Evolutionary conservation across 176 grass and related monocot species (phyloP), one percentile per base, ranked within the genome.

Genomic region (Carex cristatella): DNA sequence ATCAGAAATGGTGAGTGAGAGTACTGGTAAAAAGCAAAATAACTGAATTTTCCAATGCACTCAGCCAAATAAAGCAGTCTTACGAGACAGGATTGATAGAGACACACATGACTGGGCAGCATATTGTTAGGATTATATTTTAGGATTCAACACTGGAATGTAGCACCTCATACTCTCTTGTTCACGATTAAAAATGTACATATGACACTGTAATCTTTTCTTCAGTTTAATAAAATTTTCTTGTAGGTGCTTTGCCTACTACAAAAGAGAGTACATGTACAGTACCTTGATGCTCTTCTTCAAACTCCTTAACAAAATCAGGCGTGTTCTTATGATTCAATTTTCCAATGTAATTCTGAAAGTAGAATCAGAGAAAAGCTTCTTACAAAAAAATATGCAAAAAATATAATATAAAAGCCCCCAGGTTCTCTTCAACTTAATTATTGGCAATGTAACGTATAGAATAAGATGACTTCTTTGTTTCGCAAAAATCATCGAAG

Each of bases 241-340:
- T 63, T 3, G 33, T 38, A 40, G 61, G 33, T 4, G 0, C 10
- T 18, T 69, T 69, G 66, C 32, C 61, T 28, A 19, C 19, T 28
- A 63, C 9, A 64, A 27, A n/a, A 71, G 61, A 75, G 13, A 37
- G 19, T 10, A 85, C 10, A 66, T 10, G 80, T 48, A 40, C 27
- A 62, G 19, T 31, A 98, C 93, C 95, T 98, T 93, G 91, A 81
- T 98, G 93, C 81, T 98, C 95, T 88, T 94, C 92, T 86, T 94
- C 91, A 57, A 98, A 98, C 85, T 90, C 93, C 85, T 87, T 86
- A 67, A 94, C 75, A 11, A 98, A 98, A 32, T 94, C 93, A 86
- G 92, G 88, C 3, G 95, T 98, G 61, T 94, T 91, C 85, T 94
- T 92, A 89, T 98, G 95, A 73, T 90, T 89, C 86, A 98, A 84